Evolutionary conservation across 768 basidiomycete species (phyloP), one percentile per base, ranked within the genome.

Genomic region (Termitomyces sp.): DNA sequence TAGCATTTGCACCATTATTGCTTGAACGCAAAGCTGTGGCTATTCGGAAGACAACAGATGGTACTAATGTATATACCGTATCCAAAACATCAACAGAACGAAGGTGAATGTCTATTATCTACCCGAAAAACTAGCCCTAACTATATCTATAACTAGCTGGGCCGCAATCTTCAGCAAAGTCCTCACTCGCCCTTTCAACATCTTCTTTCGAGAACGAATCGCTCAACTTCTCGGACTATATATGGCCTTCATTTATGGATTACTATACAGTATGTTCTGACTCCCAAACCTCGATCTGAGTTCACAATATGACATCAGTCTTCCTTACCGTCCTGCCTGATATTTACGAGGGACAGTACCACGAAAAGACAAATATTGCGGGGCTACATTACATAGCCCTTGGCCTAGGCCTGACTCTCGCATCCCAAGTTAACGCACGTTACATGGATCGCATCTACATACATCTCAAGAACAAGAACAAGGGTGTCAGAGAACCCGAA

Each of bases 311-410:
- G 32, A 12, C 23, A 11, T 3, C 55, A 89, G 87, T 89, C 23
- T 85, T 85, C 64, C 69, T 89, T 32, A 86, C 85, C 1, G 86
- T 79, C 0, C 79, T 89, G 28, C 82, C 88, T 0, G 60, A 68
- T 0, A 86, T 88, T 43, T 89, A 83, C 60, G 67, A 73, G 52
- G 68, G 71, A 3, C 66, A 76, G 0, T 92, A 91, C 63, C 68
- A 76, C 35, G 69, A 88, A 65, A 58, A 65, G 0, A 67, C 78
- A 10, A 85, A 87, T 5, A 83, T 86, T 48, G 75, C 81, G 0
- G 85, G 88, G 0, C 67, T 91, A 30, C 75, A 91, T 62, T 94
- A 90, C 61, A 72, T 91, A 55, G 79, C 89, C 0, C 76, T 91
- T 6, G 89, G 88, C 0, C 19, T 87, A 1, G 89, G 89, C 3